Conservation (phyloP, 805 yeast genomes). For the Priceomyces medius region DNA sequence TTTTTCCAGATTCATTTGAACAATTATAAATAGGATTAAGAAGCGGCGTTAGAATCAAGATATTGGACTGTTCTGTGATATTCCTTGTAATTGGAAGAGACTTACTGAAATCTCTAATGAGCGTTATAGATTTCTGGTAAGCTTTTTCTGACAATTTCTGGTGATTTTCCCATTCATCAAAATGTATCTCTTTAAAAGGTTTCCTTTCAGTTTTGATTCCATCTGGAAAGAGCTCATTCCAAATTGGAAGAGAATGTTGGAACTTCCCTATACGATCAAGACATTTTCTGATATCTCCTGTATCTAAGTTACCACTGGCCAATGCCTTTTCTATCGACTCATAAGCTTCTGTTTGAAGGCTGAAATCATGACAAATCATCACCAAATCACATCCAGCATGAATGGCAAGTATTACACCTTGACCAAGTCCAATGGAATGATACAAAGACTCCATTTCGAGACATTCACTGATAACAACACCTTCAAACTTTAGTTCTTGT, state of each 20-base stretch:
- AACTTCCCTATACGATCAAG: constrained; percentile 43
- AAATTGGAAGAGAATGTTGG: constrained; percentile 41
- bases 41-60: constrained; percentile 38
- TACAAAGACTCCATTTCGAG: constrained; percentile 62
- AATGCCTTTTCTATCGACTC: constrained; percentile 40
- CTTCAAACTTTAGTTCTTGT: constrained; percentile 51
- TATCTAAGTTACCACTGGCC: constrained; percentile 43
- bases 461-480: constrained; percentile 60
- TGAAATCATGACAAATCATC: constrained; percentile 57
- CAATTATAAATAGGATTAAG: constrained; percentile 35
- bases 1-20: constrained; percentile 6
- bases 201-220: constrained; percentile 22
- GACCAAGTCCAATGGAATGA: constrained; percentile 65
- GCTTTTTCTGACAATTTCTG: constrained; percentile 43
- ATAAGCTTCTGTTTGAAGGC: constrained; percentile 56
- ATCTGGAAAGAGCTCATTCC: constrained; percentile 45
- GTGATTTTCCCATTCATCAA: constrained; percentile 42
- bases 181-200: constrained; percentile 24
- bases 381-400: constrained; percentile 65
- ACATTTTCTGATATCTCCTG: constrained; percentile 39
- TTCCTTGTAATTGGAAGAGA: constrained; percentile 48
- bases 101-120: constrained; percentile 54
- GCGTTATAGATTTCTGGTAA: constrained; percentile 51
- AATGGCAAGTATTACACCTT: constrained; percentile 61
- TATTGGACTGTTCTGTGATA: constrained; percentile 28